Base-by-base conservation (phyloP, 805 yeast genomes). In the Candida piceae region DNA sequence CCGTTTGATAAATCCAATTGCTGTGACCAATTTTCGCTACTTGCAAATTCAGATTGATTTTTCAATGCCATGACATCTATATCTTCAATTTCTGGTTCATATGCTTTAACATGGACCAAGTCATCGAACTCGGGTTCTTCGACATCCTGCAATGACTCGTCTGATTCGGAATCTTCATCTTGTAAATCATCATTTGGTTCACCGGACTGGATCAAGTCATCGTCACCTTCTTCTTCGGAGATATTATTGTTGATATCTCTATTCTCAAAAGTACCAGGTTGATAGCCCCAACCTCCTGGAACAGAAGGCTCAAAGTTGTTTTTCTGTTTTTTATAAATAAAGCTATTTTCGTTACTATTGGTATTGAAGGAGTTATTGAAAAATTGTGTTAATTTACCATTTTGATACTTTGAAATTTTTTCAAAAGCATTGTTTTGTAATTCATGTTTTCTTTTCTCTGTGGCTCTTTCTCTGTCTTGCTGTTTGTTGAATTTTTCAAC, bases 61-160 rank as follows among this genome's bases (percentile, higher is more conserved):
- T 38, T 62, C 46, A 65, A 57, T 43, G 62, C 67, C 25, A 52
- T 71, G 55, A 69, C 61, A 49, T 74, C 78, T 1, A 63, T 53
- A 21, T 65, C 73, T 17, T 62, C 63, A 12, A 72, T 60, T 40
- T 76, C 76, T 0, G 90, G 90, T 55, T 84, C 93, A 52, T 74
- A 84, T 3, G 77, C 82, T 48, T 76, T 80, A 45, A 80, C 84
- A 33, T 71, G 66, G 6, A 80, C 67, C 16, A 77, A 54, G 3
- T 68, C 72, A 15, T 47, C 44, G 57, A 53, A 45, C 52, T 35
- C 33, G 1, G 39, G 31, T 23, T 21, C 30, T 18, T 29, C 38
- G 16, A n/a, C 19, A 10, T 16, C 27, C 13, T 16, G 9, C 13
- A n/a, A 19, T 22, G 13, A n/a, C 20, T 24, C 15, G 27, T 22